Base-by-base conservation (phyloP, 495 filamentous ascomycete species). In the Penicillium desertorum region DNA sequence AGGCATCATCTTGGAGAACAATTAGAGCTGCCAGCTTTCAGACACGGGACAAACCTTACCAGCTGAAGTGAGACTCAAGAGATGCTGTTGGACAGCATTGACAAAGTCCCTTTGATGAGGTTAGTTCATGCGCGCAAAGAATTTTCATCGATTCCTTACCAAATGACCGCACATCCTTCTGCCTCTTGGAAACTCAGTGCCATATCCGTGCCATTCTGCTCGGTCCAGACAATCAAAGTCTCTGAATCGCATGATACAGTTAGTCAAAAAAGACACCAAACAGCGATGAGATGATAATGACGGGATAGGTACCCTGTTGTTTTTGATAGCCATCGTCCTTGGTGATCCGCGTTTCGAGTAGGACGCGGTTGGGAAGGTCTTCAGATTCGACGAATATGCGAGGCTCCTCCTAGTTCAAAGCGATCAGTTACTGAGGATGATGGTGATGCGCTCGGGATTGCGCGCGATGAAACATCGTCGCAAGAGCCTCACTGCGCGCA, bases 241-340 rank as follows among this genome's bases (percentile, higher is more conserved):
- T 98, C 94, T 92, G 72, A 6, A 49, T 64, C 32, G 63, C 58
- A 55, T 61, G 50, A 63, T 58, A 62, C 52, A 39, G 54, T 74
- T 54, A 75, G 69, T 59, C 37, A 55, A 53, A 60, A 39, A 34
- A 45, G 41, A 22, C 32, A 51, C 32, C 25, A 41, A 20, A 45
- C 23, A 46, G 37, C 45, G 56, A 54, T 60, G 57, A 49, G 45
- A 60, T 44, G 53, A 55, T 25, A 30, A 49, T 55, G 46, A 58
- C 41, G 67, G 59, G 57, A 67, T 60, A 62, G 58, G 65, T 79
- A 93, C 92, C 92, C 87, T 98, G 94, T 68, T 98, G 94, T 74
- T 97, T 97, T 74, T 97, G 91, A 74, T 98, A 98, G 41, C 88
- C 90, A 84, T 97, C 94, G 58, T 97, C 92, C 69, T 92, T 96